Evolutionary conservation across 1,284 basidiomycete genomes (phyloP), one percentile per base, ranked within the genome.

Genomic region (Irpex sp.): DNA sequence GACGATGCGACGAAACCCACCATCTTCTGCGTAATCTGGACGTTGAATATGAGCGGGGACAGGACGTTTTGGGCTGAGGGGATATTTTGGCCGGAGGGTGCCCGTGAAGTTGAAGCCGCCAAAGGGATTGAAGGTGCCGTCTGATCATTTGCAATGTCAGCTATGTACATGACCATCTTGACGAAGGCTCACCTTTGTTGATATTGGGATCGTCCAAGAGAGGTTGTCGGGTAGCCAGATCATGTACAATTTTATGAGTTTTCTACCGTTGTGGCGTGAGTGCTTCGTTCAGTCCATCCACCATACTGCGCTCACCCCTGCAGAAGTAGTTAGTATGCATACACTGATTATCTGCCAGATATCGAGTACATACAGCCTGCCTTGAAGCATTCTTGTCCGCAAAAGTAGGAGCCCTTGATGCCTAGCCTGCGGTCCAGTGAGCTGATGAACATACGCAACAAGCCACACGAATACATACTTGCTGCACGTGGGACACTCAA

Each of bases 371-470:
- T 74, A 93, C 92, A 94, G 73, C 83, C 87, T 57, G 85, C 81
- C 74, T 93, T 94, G 82, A 94, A 94, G 77, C 92, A 94, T 63
- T 91, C 89, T 72, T 94, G 92, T 13, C 85, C 85, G 66, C 92
- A 94, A 75, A 93, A 94, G 73, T 90, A 91, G 36, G 91, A 93
- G 13, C 91, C 91, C 63, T 82, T 82, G 69, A 94, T 90, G 58
- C 90, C 91, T 48, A 93, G 81, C 75, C 91, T 93, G 66, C 47
- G 61, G 59, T 59, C 38, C 38, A 19, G 61, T 44, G 40, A 67
- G 17, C 68, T 60, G 68, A 57, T 60, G 61, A 60, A 62, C 58
- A 54, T 9, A 40, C 9, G 36, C 64, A 36, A 8, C 31, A 26
- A 51, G 51, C 38, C 55, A 48, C 63, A 61, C 11, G 58, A 58